Evolutionary conservation across 148 eudicot genomes (phyloP), one percentile per base, ranked within the genome.

Genomic region (Camellia sinensis): DNA sequence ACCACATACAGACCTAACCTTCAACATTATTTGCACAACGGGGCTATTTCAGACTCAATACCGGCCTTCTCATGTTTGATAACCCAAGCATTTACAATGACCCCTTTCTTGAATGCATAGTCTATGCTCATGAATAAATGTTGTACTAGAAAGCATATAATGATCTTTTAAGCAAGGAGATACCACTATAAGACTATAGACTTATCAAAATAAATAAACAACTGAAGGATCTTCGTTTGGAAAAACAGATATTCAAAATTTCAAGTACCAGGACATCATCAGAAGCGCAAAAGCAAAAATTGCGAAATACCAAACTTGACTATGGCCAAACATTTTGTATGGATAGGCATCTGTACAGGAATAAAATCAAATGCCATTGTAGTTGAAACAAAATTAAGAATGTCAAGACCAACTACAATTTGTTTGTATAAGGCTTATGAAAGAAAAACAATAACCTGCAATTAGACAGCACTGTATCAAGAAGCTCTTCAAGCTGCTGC

Each of bases 401-500:
- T 75, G n/a, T 29, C 40, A 48, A 17, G 76, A 15, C 41, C 54
- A 81, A 62, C 78, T 70, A 59, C 62, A 37, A 18, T 9, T 37
- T 29, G 6, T 40, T 73, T 64, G 5, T 41, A 68, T 29, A 45
- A 7, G 19, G 53, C 44, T 71, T 10, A 40, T 44, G 61, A 46
- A 61, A 64, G 43, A 41, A 77, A 75, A 44, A 80, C n/a, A 52
- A 75, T 74, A 71, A 91, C 98, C 98, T 95, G 90, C 91, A 88
- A 78, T 75, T 87, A 52, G 93, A 85, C 66, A 80, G 83, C 54
- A 88, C 76, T 46, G 74, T 70, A 75, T 87, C 86, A 73, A 95
- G 83, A 79, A 95, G 83, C 63, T 85, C 91, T 82, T 93, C 98
- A 82, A 95, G 93, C 82, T 89, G 88, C 80, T 80, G 77, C 82